Evolutionary conservation across 805 yeast genomes (phyloP).

Genomic region (Wickerhamomyces alni): DNA sequence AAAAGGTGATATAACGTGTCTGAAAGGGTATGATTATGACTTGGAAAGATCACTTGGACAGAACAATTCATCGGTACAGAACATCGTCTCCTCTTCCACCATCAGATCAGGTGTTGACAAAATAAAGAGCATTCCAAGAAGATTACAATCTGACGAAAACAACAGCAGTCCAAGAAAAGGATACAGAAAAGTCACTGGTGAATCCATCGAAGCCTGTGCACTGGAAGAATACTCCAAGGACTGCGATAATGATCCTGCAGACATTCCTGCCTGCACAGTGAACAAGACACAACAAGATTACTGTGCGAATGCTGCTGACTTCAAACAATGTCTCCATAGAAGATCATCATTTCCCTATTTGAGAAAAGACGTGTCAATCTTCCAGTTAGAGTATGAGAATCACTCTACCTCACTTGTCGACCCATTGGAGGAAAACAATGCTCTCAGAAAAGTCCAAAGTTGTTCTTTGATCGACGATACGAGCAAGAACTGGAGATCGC

Average conservation of each 20-base stretch:
- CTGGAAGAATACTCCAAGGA: not conserved
- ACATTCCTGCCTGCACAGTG: not conserved
- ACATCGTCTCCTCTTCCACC: conserved; percentile 11
- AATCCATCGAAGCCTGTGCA: conserved; percentile 2
- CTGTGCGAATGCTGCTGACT: conserved; percentile 4
- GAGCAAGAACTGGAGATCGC: conserved; percentile 6
- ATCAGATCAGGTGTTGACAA: conserved; percentile 22
- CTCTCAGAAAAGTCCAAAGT: conserved; percentile 29
- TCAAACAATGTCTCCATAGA: conserved; percentile 25
- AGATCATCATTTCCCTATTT: conserved; percentile 35
- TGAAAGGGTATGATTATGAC: conserved; percentile 20
- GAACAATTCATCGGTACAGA: not conserved
- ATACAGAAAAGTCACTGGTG: not conserved
- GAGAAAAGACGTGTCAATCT: conserved; percentile 26
- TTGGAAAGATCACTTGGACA: conserved; percentile 1
- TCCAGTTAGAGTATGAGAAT: conserved; percentile 22
- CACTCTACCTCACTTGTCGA: conserved; percentile 11
- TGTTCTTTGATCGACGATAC: conserved; percentile 27
- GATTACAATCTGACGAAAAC: conserved; percentile 15
- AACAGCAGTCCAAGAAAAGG: conserved; percentile 2
- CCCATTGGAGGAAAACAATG: not conserved
- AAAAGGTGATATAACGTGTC: conserved; percentile 37
- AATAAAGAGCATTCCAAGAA: conserved; percentile 19
- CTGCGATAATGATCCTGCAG: not conserved
- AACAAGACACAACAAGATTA: not conserved